These are phyloP conservation scores for Coriolopsis trogii DNA, from an alignment of 1,284 basidiomycete species.

Conservation along the genomic window DNA sequence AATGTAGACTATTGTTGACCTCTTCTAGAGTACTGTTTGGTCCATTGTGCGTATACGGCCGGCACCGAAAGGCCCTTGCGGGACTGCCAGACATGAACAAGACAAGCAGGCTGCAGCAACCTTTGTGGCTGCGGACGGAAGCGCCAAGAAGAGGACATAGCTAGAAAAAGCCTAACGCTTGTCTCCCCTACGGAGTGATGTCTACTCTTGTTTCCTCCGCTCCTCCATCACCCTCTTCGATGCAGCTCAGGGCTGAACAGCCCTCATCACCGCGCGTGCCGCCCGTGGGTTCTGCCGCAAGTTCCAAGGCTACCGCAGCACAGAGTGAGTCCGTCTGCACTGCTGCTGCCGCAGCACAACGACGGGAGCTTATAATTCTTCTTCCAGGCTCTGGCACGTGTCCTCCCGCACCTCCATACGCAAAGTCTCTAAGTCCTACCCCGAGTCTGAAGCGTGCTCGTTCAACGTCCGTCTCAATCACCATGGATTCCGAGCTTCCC, in stretches of 20 bases:
- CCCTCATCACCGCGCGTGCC: constrained; percentile 1
- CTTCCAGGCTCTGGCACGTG: constrained; percentile 32
- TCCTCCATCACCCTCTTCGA: constrained; percentile 6
- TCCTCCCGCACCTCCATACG: constrained; percentile 24
- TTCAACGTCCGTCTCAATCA: constrained; percentile 22
- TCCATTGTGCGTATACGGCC: too few species aligned
- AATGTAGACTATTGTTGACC: background rate
- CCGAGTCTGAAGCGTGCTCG: constrained; percentile 33
- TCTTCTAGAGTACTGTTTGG: background rate
- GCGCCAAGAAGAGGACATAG: too few species aligned
- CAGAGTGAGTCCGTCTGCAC: too few species aligned
- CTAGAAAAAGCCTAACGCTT: too few species aligned
- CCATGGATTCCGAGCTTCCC: constrained; percentile 36
- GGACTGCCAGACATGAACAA: too few species aligned
- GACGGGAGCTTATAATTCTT: constrained; percentile 15
- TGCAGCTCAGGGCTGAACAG: constrained; percentile 2
- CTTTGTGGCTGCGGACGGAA: too few species aligned
- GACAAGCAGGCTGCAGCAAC: too few species aligned
- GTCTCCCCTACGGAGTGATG: too few species aligned
- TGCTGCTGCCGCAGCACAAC: constrained; percentile 18
- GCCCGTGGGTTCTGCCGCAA: background rate
- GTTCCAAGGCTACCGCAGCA: constrained; percentile 26
- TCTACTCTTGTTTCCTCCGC: background rate
- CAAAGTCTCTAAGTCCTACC: constrained; percentile 24
- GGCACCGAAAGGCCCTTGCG: too few species aligned